Evolutionary conservation across 805 yeast species (phyloP).

Genomic region (Saturnispora sekii): DNA sequence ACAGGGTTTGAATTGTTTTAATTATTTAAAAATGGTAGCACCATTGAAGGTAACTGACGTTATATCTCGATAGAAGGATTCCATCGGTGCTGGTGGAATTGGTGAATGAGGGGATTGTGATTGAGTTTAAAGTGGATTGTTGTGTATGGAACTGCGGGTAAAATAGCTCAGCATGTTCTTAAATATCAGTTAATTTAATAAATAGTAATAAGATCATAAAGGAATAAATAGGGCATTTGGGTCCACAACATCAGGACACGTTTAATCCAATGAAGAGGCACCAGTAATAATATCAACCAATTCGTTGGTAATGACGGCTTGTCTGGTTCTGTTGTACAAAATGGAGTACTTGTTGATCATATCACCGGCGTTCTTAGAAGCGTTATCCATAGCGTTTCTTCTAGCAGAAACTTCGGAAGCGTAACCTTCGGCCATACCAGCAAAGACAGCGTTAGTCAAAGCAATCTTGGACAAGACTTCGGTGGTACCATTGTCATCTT

Average conservation of each 20-base stretch:
- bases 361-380: conserved; percentile 98
- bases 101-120: too few species aligned
- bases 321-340: conserved; percentile 98
- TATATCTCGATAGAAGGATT: too few species aligned
- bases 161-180: neutral
- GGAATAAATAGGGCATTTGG: conserved; percentile 6
- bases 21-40: too few species aligned
- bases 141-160: too few species aligned
- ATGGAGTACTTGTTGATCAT: conserved; percentile 95
- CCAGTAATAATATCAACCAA: conserved; percentile 99
- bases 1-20: too few species aligned
- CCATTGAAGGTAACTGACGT: too few species aligned
- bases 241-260: neutral
- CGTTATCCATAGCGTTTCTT: conserved; percentile 99
- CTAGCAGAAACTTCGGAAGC: conserved; percentile 97
- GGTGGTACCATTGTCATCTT: conserved; percentile 58
- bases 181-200: conserved; percentile 4
- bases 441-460: conserved; percentile 77
- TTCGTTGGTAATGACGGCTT: conserved; percentile 98
- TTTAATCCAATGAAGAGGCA: conserved; percentile 93
- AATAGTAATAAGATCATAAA: conserved; percentile 7
- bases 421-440: conserved; percentile 96
- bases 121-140: too few species aligned
- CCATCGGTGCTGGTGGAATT: too few species aligned
- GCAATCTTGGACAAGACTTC: conserved; percentile 72